A percentile compares a stretch with the other conserved stretches of the same genome.
phyloP scores from a whole-genome alignment of 1,139 yeast genomes.

The Barnettozyma hawaiiensis region DNA sequence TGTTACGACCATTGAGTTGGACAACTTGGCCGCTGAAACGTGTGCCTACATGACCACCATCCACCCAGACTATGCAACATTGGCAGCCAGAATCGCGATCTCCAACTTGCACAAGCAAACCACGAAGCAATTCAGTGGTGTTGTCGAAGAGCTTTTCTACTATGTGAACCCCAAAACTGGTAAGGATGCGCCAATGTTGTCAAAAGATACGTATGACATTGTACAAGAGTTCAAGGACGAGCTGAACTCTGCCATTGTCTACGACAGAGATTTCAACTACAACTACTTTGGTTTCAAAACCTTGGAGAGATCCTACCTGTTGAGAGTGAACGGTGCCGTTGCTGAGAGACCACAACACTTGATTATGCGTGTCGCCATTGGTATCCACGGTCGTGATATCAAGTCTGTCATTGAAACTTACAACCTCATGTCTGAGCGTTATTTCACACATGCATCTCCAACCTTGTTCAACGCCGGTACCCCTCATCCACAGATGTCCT shows the following conservation, averaged over 20 bases:
- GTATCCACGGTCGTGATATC: conserved; percentile 76
- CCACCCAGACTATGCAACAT: conserved; percentile 93
- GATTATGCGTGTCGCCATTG: conserved; percentile 85
- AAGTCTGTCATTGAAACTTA: conserved; percentile 72
- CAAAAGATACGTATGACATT: conserved; percentile 60
- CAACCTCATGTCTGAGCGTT: conserved; percentile 76
- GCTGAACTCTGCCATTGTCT: conserved; percentile 73
- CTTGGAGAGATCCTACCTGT: conserved; percentile 73
- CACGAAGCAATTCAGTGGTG: conserved; percentile 80
- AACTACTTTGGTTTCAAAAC: conserved; percentile 88
- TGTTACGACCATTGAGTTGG: conserved; percentile 90
- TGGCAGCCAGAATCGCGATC: conserved; percentile 95
- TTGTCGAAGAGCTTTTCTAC: conserved; percentile 58
- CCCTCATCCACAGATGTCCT: conserved; percentile 79
- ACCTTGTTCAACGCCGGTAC: conserved; percentile 90
- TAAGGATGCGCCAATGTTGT: conserved; percentile 72
- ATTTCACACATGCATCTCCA: conserved; percentile 86
- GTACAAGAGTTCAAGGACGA: conserved; percentile 63
- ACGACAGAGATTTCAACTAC: conserved; percentile 78
- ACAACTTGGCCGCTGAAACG: conserved; percentile 95
- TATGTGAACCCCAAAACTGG: conserved; percentile 73
- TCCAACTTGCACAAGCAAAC: conserved; percentile 96
- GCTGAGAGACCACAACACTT: conserved; percentile 91
- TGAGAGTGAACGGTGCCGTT: conserved; percentile 63
- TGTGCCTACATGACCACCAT: conserved; percentile 97